Conservation (phyloP, 169 alveolate genomes). For the Cryptosporidium xiaoi region DNA sequence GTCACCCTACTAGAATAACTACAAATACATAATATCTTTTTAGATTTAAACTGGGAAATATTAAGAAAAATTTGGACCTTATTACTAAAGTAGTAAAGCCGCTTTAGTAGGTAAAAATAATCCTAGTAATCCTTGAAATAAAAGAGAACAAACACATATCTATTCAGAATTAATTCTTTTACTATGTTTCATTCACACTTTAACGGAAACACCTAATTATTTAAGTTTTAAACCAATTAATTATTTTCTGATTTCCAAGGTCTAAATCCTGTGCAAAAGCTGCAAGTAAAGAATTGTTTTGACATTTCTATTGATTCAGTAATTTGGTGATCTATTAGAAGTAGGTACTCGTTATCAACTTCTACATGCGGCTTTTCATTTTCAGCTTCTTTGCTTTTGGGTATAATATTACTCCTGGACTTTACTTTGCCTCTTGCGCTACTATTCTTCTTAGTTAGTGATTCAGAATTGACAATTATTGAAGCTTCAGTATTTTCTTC, state of each 20-base stretch:
- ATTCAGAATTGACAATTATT: too few species aligned
- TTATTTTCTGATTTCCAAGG: conserved; percentile 43
- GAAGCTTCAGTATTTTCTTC: too few species aligned
- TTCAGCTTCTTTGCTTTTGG: background rate
- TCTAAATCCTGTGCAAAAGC: conserved; percentile 5
- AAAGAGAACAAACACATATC: background rate
- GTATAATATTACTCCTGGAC: background rate
- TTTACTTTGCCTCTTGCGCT: background rate
- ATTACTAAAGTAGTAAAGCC: too few species aligned
- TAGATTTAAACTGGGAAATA: too few species aligned
- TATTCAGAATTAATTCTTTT: background rate
- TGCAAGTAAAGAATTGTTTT: conserved; percentile 16
- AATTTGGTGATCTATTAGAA: conserved; percentile 11
- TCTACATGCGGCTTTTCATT: background rate
- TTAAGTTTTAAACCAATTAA: background rate
- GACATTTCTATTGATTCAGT: conserved; percentile 37
- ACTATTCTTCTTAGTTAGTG: background rate
- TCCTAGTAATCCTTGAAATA: too few species aligned
- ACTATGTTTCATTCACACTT: too few species aligned
- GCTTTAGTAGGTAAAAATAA: too few species aligned
- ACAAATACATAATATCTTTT: too few species aligned
- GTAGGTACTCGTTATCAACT: conserved; percentile 15
- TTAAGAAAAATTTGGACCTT: too few species aligned
- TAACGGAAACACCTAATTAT: too few species aligned
- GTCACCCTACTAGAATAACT: too few species aligned